These are phyloP conservation scores for Tulasnella sp. DNA, from an alignment of 768 basidiomycete species.

Conservation along the genomic window DNA sequence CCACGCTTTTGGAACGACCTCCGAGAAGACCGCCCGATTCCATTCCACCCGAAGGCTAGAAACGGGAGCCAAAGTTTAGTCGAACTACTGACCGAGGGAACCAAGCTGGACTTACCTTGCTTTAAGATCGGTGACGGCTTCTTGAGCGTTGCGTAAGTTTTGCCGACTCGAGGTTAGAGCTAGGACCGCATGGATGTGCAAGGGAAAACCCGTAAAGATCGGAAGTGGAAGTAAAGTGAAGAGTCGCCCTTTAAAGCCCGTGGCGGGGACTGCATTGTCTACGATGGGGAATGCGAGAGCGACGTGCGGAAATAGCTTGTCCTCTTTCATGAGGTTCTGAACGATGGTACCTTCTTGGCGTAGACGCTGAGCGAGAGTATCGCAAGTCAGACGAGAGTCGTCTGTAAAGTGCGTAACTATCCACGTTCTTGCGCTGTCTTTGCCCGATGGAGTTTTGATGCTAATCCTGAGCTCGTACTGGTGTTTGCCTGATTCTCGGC, in stretches of 20 bases:
- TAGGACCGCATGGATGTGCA: conserved; percentile 54
- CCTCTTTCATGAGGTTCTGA: conserved; percentile 40
- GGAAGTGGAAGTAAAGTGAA: conserved; percentile 51
- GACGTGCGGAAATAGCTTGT: conserved; percentile 51
- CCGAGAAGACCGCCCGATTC: conserved; percentile 53
- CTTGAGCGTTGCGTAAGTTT: not conserved
- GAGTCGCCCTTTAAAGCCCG: conserved; percentile 46
- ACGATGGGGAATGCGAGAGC: conserved; percentile 43
- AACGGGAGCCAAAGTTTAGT: conserved; percentile 43
- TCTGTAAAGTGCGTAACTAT: too few species aligned
- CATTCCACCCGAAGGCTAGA: conserved; percentile 47
- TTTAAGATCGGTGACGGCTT: conserved; percentile 47
- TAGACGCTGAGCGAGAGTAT: too few species aligned
- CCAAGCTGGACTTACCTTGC: conserved; percentile 48
- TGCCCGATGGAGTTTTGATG: too few species aligned
- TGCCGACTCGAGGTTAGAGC: conserved; percentile 54
- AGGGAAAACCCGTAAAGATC: conserved; percentile 50
- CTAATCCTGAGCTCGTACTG: too few species aligned
- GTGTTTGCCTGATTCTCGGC: too few species aligned
- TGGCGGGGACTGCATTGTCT: not conserved
- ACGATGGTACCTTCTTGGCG: not conserved
- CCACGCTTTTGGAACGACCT: conserved; percentile 54
- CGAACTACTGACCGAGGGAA: conserved; percentile 50
- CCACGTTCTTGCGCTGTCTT: too few species aligned
- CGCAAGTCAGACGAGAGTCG: too few species aligned